These are phyloP conservation scores for Ganoderma meredithae DNA, from an alignment of 1,284 basidiomycete species.

Conservation along the genomic window DNA sequence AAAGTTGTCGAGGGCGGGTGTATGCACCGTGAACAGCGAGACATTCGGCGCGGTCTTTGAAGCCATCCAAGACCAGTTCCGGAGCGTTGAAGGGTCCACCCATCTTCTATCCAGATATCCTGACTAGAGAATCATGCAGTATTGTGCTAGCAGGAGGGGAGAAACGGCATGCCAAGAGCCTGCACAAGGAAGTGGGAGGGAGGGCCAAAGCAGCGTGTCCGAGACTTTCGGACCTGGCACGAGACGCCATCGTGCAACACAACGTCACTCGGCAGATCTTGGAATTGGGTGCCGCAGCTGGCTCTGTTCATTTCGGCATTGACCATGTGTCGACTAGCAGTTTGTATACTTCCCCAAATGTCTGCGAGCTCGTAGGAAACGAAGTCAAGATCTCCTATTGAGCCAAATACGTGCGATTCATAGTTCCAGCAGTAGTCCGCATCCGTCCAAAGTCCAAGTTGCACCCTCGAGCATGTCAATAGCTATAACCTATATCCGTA, in stretches of 20 bases:
- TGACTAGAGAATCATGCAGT: background rate
- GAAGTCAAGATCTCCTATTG: background rate
- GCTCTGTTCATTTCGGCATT: too few relatives aligned
- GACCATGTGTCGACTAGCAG: background rate
- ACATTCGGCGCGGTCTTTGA: slow-evolving; percentile 58
- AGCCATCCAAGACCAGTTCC: slow-evolving; percentile 46
- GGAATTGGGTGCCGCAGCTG: too few relatives aligned
- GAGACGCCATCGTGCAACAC: background rate
- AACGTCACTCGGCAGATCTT: background rate
- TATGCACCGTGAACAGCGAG: slow-evolving; percentile 58
- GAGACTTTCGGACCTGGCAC: background rate
- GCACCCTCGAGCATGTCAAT: slow-evolving; percentile 5
- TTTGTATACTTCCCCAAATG: background rate
- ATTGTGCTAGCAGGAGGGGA: background rate
- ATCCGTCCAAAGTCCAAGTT: background rate
- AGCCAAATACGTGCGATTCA: background rate
- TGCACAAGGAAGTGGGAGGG: background rate
- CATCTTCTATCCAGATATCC: background rate
- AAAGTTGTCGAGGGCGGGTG: slow-evolving; percentile 3
- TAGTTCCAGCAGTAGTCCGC: background rate
- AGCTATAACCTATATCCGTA: slow-evolving; percentile 21
- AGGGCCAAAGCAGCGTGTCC: slow-evolving; percentile 2
- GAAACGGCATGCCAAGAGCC: background rate
- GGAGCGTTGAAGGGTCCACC: slow-evolving; percentile 52
- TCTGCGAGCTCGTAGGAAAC: background rate